These are phyloP conservation scores for Odontarrhena argentea DNA, from an alignment of 345 rosid species.

Conservation along the genomic window DNA sequence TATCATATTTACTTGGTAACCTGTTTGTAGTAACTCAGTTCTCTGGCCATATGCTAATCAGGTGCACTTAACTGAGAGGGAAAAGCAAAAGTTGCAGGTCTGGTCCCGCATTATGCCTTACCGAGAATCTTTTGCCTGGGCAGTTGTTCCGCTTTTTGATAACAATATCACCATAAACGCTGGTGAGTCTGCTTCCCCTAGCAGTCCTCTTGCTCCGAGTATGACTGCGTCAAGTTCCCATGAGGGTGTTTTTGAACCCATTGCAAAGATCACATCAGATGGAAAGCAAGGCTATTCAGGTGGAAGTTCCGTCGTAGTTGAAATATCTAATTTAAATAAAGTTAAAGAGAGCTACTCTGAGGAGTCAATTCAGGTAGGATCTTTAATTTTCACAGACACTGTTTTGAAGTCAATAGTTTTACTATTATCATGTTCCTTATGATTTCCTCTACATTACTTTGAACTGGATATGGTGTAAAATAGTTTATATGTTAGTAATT, in stretches of 20 bases:
- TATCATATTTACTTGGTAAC: slow-evolving; percentile 17
- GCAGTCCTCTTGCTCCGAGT: slow-evolving; percentile 94
- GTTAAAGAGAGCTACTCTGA: slow-evolving; percentile 95
- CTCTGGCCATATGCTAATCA: slow-evolving; percentile 43
- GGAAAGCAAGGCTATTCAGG: slow-evolving; percentile 80
- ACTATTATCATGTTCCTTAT: slow-evolving; percentile 3
- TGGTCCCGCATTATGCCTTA: slow-evolving; percentile 99
- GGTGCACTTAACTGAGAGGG: slow-evolving; percentile 92
- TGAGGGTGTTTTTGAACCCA: slow-evolving; percentile 76
- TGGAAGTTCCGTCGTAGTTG: slow-evolving; percentile 87
- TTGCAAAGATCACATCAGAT: slow-evolving; percentile 82
- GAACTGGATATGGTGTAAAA: slow-evolving; percentile 9
- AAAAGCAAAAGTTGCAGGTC: slow-evolving; percentile 94
- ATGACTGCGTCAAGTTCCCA: slow-evolving; percentile 86
- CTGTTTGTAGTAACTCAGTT: slow-evolving; percentile 26
- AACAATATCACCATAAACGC: slow-evolving; percentile 69
- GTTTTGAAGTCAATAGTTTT: neutral
- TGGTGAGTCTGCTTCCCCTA: slow-evolving; percentile 92
- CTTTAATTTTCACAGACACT: slow-evolving; percentile 6
- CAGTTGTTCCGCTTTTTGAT: slow-evolving; percentile 95
- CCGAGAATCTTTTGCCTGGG: slow-evolving; percentile 97
- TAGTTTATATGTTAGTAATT: slow-evolving; percentile 6
- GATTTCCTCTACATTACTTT: slow-evolving; percentile 21
- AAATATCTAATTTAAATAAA: slow-evolving; percentile 91
- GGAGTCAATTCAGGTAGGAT: slow-evolving; percentile 88